Base-by-base conservation (phyloP, 148 eudicot genomes). In the Silene uniflora region DNA sequence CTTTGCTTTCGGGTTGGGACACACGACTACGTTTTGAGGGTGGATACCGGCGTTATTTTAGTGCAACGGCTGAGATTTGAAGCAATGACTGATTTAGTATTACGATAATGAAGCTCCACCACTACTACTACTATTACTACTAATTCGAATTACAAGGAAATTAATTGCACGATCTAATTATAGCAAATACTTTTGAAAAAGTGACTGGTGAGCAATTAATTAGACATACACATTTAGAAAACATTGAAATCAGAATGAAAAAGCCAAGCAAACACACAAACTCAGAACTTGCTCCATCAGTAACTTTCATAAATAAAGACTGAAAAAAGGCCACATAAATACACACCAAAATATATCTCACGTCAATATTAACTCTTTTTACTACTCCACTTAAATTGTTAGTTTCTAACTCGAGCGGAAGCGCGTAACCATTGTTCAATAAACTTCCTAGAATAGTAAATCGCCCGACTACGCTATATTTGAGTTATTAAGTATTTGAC, bases 231-330 rank as follows among this genome's bases (percentile, higher is more conserved):
- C 47, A 22, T 46, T n/a, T 19, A 80, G 73, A 62, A 71, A 71
- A 80, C 13, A 9, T 73, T 44, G 54, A 80, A 71, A 61, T 23
- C 27, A 14, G 42, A 47, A 63, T 29, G 78, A 80, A 71, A 80
- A 71, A n/a, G 79, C 66, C 69, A 58, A 76, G 23, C 19, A 76
- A 22, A 14, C 76, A 58, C 73, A 76, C 62, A 76, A 81, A 81
- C 76, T 65, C 67, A 71, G n/a, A 76, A 68, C 73, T 72, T 81
- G 67, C 83, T 72, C 10, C 27, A 64, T 55, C 59, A 71, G 21
- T 46, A 63, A 42, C 67, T 35, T 71, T 24, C 42, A 54, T 23
- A 62, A 69, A 23, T 61, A 22, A 63, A 62, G 71, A 62, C 67
- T 39, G 42, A 7, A 80, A 71, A 80, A 66, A 56, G 47, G 32